Conservation (phyloP, 148 eudicot species). For the Dianthus caryophyllus region DNA sequence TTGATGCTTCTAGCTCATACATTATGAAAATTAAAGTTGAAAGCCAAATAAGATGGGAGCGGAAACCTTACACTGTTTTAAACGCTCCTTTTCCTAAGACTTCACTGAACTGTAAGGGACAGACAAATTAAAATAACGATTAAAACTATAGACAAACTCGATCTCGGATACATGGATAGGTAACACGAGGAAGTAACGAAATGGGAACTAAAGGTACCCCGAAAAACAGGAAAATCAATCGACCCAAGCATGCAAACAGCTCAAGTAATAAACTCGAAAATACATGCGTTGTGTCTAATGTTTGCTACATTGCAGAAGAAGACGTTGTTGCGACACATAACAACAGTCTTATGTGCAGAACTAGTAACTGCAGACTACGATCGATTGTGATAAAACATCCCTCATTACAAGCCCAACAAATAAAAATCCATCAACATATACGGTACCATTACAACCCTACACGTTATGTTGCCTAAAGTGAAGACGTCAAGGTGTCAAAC, state of each 20-base stretch:
- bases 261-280: background rate
- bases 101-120: slow-evolving; percentile 57
- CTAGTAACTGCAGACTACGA: background rate
- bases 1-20: background rate
- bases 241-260: background rate
- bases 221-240: background rate
- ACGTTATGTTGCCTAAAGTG: background rate
- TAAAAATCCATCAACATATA: too few relatives aligned
- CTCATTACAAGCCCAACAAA: background rate
- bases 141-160: slow-evolving; percentile 2
- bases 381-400: background rate
- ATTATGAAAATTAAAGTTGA: background rate
- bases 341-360: background rate
- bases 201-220: background rate
- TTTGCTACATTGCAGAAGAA: background rate
- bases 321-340: background rate
- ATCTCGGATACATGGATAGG: background rate
- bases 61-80: slow-evolving; percentile 74
- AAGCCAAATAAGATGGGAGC: slow-evolving; percentile 11
- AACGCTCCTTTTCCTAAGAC: slow-evolving; percentile 85
- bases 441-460: background rate
- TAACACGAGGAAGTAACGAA: background rate
- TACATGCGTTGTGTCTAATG: background rate
- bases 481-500: too few relatives aligned
- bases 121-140: slow-evolving; percentile 12